Conservation (phyloP, 768 basidiomycete species). For the Tephrocybe sp. region DNA sequence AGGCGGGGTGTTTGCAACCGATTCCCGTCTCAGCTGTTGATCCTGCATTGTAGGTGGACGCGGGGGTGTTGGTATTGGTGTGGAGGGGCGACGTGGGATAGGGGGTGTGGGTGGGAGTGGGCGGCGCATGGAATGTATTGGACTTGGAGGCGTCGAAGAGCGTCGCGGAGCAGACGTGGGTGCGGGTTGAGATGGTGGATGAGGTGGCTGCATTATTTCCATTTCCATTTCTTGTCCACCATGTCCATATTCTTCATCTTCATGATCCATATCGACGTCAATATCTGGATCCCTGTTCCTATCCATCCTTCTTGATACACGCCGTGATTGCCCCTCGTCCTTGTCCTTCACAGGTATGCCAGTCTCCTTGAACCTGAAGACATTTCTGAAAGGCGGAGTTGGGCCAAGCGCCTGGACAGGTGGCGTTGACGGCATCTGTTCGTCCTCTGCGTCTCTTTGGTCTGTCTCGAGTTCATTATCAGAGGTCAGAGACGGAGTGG, state of each 20-base stretch:
- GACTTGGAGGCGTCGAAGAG: not conserved
- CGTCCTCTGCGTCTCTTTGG: constrained; percentile 48
- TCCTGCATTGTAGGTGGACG: not conserved
- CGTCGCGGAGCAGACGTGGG: no score
- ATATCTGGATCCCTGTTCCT: constrained; percentile 25
- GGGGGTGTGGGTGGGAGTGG: not conserved
- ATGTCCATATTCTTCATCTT: not conserved
- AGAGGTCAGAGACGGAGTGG: constrained; percentile 73
- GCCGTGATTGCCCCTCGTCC: not conserved
- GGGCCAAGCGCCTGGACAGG: constrained; percentile 27
- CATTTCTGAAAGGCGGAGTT: constrained; percentile 21
- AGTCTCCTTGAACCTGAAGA: constrained; percentile 16
- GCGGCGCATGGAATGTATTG: no score
- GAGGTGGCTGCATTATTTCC: constrained; percentile 18
- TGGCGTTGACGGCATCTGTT: constrained; percentile 53
- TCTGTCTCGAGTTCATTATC: constrained; percentile 58
- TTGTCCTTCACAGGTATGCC: constrained; percentile 17
- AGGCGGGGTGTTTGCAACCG: not conserved
- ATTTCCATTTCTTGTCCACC: no score
- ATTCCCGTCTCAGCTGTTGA: not conserved
- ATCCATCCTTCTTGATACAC: not conserved
- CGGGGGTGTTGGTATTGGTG: not conserved
- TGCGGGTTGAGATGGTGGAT: constrained; percentile 2
- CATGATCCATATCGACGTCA: constrained; percentile 33
- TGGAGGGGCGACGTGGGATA: not conserved